Conservation (phyloP, 768 basidiomycete species). For the Mycena indigotica region DNA sequence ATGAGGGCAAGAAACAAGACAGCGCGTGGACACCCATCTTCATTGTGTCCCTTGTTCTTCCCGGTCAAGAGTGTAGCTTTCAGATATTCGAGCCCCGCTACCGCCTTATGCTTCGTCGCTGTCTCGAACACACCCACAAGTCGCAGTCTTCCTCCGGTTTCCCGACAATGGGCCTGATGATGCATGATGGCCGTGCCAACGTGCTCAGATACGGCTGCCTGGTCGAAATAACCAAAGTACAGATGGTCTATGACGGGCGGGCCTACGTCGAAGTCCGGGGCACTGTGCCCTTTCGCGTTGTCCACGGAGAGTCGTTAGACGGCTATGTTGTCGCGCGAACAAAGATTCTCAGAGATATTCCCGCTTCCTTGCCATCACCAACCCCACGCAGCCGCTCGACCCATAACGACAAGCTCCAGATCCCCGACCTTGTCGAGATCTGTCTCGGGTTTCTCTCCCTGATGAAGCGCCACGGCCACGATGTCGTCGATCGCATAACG, state of each 20-base stretch:
- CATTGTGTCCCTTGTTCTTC: not conserved
- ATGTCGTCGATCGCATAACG: not conserved
- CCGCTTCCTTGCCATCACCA: not conserved
- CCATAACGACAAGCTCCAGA: not conserved
- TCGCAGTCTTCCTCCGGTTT: not conserved
- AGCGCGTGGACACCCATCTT: not conserved
- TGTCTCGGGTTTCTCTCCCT: not conserved
- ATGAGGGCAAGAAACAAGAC: not conserved
- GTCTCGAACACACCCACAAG: not conserved
- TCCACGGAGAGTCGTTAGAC: not conserved
- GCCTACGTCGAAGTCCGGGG: not conserved
- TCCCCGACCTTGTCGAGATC: not conserved
- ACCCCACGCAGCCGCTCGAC: not conserved
- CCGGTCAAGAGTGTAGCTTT: not conserved
- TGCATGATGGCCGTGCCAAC: not conserved
- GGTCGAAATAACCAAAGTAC: not conserved
- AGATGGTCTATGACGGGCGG: conserved; percentile 1
- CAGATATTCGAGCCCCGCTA: conserved; percentile 3
- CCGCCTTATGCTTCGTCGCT: not conserved
- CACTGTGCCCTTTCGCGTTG: not conserved
- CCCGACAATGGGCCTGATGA: not conserved
- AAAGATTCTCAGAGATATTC: not conserved
- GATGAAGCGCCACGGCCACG: not conserved
- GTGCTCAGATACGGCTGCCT: not conserved
- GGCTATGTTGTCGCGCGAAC: not conserved